A percentile compares a stretch with the other conserved stretches of the same genome.
Evolutionary conservation across 2,329 filamentous ascomycete genomes (phyloP).

Genomic region (Exophiala sideris): DNA sequence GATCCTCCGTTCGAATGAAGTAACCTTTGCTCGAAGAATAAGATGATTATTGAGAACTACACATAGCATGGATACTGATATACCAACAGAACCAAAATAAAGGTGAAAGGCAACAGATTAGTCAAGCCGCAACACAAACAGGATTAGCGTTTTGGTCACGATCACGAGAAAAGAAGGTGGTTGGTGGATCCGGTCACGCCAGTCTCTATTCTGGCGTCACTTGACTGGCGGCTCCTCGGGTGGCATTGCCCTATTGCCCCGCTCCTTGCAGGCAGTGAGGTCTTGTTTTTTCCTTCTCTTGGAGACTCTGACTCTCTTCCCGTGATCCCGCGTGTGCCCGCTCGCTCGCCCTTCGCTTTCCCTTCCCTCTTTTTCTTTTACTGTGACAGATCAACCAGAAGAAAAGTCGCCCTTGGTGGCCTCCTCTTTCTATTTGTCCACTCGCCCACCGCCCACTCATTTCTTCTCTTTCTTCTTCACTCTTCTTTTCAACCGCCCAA

Average conservation of each 20-base stretch:
- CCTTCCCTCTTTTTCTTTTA: too few species aligned
- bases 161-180: slow-evolving; percentile 15
- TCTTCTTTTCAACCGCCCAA: slow-evolving; percentile 20
- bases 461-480: slow-evolving; percentile 12
- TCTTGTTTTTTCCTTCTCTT: too few species aligned
- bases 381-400: neutral
- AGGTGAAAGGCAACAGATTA: neutral
- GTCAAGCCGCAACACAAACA: neutral
- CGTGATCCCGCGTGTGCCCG: too few species aligned
- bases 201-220: neutral
- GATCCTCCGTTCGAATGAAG: too few species aligned
- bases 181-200: slow-evolving; percentile 4
- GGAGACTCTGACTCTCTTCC: too few species aligned
- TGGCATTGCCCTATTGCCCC: too few species aligned
- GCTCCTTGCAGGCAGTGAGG: too few species aligned
- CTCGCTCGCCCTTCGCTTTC: too few species aligned
- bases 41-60: too few species aligned
- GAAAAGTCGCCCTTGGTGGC: neutral
- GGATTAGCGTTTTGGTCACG: neutral
- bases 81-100: neutral
- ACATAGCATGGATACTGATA: too few species aligned
- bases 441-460: slow-evolving; percentile 6
- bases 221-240: neutral
- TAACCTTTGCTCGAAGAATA: too few species aligned
- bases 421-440: slow-evolving; percentile 7